Conservation (phyloP, 768 basidiomycete species). For the Suillus variegatus region DNA sequence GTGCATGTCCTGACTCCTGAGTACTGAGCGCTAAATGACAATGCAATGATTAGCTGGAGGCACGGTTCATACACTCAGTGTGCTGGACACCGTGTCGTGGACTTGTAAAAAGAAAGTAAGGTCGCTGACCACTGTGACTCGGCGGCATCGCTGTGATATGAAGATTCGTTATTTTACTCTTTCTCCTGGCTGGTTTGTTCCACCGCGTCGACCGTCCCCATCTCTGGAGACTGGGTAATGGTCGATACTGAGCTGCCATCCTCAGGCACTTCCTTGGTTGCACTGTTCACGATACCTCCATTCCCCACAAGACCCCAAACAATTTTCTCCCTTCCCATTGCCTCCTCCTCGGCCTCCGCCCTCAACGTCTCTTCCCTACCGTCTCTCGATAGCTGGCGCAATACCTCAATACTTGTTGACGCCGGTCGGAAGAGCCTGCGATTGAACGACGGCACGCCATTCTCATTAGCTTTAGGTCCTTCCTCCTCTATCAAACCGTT, state of each 20-base stretch:
- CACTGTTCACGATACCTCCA: neutral
- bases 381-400: constrained; percentile 48
- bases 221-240: neutral
- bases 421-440: constrained; percentile 39
- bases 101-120: neutral
- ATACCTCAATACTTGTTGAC: constrained; percentile 33
- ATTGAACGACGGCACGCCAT: constrained; percentile 14
- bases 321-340: constrained; percentile 48
- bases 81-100: neutral
- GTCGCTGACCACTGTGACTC: neutral
- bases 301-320: constrained; percentile 34
- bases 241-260: neutral
- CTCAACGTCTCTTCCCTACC: constrained; percentile 45
- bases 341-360: constrained; percentile 30
- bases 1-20: neutral
- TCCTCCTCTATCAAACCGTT: constrained; percentile 3
- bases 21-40: neutral
- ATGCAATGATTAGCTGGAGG: neutral
- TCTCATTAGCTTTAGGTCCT: neutral
- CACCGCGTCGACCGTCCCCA: neutral
- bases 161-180: neutral
- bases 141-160: neutral
- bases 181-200: neutral
- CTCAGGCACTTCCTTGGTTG: neutral
- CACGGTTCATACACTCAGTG: neutral